A percentile compares a stretch with the other conserved stretches of the same genome.
Evolutionary conservation across 2,329 filamentous ascomycete species (phyloP).

Genomic region (Fusarium goolgardi): DNA sequence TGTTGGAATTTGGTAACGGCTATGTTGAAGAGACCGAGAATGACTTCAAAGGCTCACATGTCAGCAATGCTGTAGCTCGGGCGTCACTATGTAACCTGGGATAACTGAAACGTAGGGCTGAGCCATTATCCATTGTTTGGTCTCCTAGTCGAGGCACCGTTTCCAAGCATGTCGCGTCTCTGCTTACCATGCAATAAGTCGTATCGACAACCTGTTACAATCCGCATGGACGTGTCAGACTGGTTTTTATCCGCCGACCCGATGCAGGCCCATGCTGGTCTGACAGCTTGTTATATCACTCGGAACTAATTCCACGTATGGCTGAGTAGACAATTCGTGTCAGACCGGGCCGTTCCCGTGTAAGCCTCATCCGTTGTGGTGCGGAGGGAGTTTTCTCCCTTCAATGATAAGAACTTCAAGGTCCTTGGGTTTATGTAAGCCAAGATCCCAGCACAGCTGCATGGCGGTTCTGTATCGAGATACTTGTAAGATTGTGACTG

Average conservation of each 20-base stretch:
- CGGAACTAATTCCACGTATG: conserved; percentile 13
- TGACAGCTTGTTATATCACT: conserved; percentile 6
- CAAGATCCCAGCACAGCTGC: neutral
- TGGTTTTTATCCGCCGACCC: conserved; percentile 1
- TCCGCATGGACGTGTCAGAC: conserved; percentile 5
- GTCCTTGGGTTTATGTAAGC: neutral
- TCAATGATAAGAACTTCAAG: neutral
- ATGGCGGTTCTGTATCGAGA: neutral
- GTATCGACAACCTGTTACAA: neutral
- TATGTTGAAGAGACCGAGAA: neutral
- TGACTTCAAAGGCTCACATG: neutral
- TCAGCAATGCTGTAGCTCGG: conserved; percentile 5
- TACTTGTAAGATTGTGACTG: neutral
- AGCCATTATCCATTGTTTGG: conserved; percentile 9
- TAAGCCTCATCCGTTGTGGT: conserved; percentile 15
- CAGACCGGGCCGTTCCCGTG: conserved; percentile 31
- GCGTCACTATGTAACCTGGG: neutral
- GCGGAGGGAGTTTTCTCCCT: conserved; percentile 4
- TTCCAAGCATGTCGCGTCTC: neutral
- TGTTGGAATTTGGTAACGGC: neutral
- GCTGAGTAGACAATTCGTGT: neutral
- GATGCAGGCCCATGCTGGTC: neutral
- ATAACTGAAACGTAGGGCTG: conserved; percentile 23
- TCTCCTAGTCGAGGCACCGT: neutral
- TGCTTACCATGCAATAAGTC: neutral